Percentiles rank a stretch among this genome's conserved stretches.
These are phyloP conservation scores for Ramalina intermedia DNA, from an alignment of 495 filamentous ascomycete genomes.

Conservation along the genomic window DNA sequence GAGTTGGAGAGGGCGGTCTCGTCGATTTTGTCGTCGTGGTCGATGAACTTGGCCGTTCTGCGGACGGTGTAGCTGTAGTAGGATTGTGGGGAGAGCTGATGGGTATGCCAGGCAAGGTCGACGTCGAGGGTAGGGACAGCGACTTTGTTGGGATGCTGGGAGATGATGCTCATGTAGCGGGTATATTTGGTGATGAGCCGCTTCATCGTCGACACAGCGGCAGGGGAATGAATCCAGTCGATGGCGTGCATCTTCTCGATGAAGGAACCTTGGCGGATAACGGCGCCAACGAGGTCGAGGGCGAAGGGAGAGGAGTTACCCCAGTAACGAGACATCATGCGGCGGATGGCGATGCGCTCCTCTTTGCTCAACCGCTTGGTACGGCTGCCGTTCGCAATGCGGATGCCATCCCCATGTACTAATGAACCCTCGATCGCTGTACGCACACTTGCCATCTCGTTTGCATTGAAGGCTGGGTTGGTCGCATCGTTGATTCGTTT, in stretches of 20 bases:
- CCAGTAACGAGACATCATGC: conserved; percentile 73
- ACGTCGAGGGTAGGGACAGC: conserved; percentile 76
- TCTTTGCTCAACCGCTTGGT: conserved; percentile 4
- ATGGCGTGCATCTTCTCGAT: conserved; percentile 70
- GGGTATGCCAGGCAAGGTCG: conserved; percentile 68
- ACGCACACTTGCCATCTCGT: conserved; percentile 21
- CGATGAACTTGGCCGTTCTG: conserved; percentile 39
- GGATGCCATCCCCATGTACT: conserved; percentile 13
- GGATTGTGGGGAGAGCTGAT: conserved; percentile 43
- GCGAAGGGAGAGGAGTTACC: conserved; percentile 56
- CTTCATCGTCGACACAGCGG: conserved; percentile 46
- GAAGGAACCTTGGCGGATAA: conserved; percentile 68
- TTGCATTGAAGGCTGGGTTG: background rate
- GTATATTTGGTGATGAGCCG: conserved; percentile 55
- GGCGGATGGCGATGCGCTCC: conserved; percentile 41
- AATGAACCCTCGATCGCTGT: conserved; percentile 27
- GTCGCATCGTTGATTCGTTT: background rate
- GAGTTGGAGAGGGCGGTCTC: conserved; percentile 42
- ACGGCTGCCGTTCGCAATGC: conserved; percentile 15
- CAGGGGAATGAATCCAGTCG: conserved; percentile 61
- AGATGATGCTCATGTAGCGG: conserved; percentile 56
- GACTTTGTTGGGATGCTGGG: conserved; percentile 32
- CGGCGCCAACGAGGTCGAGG: conserved; percentile 62
- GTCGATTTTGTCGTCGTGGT: conserved; percentile 78
- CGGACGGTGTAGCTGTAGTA: conserved; percentile 42